Conservation (phyloP, 345 rosid species). For the Zanthoxylum bungeanum region DNA sequence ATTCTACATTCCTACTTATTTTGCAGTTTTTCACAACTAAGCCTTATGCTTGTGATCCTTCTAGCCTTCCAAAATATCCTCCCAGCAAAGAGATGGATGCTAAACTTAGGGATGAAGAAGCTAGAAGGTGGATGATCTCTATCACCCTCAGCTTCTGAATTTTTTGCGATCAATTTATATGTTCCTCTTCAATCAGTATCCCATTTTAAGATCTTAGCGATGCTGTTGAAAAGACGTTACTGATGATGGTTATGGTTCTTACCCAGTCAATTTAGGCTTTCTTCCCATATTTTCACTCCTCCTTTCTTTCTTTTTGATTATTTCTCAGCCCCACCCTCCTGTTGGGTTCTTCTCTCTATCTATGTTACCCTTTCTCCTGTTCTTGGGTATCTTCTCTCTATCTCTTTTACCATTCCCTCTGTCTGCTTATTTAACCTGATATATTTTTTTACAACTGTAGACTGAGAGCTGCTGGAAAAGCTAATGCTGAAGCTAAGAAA, state of each 20-base stretch:
- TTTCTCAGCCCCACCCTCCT: not conserved
- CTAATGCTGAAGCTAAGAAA: constrained; percentile 56
- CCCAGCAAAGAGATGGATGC: constrained; percentile 90
- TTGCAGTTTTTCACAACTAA: constrained; percentile 67
- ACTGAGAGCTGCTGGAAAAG: constrained; percentile 59
- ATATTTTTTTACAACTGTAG: constrained; percentile 27
- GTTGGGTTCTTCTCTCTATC: not conserved
- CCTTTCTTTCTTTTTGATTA: not conserved
- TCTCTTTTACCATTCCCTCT: not conserved
- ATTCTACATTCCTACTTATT: constrained; percentile 12
- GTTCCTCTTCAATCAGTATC: not conserved
- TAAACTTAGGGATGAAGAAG: constrained; percentile 75
- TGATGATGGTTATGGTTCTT: constrained; percentile 4
- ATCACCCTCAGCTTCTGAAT: not conserved
- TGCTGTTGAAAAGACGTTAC: not conserved
- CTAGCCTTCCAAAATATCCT: constrained; percentile 76
- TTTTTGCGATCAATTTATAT: not conserved
- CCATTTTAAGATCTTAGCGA: not conserved
- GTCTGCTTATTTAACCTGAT: constrained; percentile 2
- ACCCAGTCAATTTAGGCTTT: too few species aligned
- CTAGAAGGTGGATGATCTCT: constrained; percentile 57
- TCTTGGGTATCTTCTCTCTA: not conserved
- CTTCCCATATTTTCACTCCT: not conserved
- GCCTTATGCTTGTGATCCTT: constrained; percentile 80
- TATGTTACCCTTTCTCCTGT: not conserved